Evolutionary conservation across 2,329 filamentous ascomycete species (phyloP), one percentile per base, ranked within the genome.

Genomic region (Penicillium frequentans): DNA sequence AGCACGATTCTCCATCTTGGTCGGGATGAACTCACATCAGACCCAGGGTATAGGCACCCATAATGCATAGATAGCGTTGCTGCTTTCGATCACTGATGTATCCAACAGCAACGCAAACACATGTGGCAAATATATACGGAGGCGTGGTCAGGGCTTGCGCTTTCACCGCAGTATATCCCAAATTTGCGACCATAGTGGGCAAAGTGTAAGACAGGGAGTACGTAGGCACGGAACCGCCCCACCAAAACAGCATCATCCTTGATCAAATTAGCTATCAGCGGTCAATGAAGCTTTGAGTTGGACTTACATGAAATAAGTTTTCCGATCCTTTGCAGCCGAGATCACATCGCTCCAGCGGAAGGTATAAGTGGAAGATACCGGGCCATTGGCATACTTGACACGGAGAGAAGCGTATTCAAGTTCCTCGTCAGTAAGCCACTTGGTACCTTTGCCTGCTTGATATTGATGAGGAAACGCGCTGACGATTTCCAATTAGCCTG

Each of bases 91-190:
- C 67, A 72, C 55, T 74, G 76, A 33, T 56, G 71, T 75, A 23
- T 69, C 73, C 11, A 60, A 39, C 49, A 58, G 51, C 67, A 66
- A 69, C 1, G 65, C 75, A 14, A 63, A 74, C 21, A 60, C 70
- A 49, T 65, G 72, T 61, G 70, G 78, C 56, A 19, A 80, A 80
- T 52, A 79, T 75, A 49, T 80, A 80, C 58, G 69, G 69, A 21
- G 69, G 69, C 8, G 61, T 60, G 33, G 62, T 70, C 49, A 71
- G 37, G 21, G 64, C 65, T 59, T 70, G 69, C 3, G 69, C 69
- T 21, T 60, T 64, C 31, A 64, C 56, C 5, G 67, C 58, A 10
- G 63, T 63, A 57, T 69, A 70, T 2, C 69, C 69, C 37, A 71
- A 55, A 59, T 64, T 64, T 26, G 59, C 60, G 47, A 71, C 56